Base-by-base conservation (phyloP, 192 early-diverging fungal species). In the Phycomyces nitens region DNA sequence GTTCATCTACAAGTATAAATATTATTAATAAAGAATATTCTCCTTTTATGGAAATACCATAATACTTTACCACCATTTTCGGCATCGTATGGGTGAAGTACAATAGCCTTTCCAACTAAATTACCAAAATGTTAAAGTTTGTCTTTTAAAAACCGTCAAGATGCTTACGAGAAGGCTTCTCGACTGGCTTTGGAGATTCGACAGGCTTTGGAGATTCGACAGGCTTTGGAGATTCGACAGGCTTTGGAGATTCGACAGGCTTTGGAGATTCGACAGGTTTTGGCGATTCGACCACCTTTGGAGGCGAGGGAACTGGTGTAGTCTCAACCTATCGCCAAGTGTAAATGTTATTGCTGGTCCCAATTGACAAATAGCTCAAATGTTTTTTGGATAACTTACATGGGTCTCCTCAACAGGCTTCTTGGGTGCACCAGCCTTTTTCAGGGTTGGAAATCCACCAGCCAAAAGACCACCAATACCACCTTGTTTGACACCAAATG, bases 401-500 rank as follows among this genome's bases (percentile, higher is more conserved):
- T 27, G 20, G 29, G 1, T 41, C 53, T 41, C 21, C 52, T 11
- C 12, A 5, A 15, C n/a, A 41, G 38, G 21, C n/a, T 29, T 11
- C 41, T 63, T 63, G 40, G 40, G 12, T 7, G 16, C 57, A 22
- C 57, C 69, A 3, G 78, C 79, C 69, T 88, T 90, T 70, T 88
- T 85, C 63, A 89, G 68, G 41, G 80, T 71, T 7, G 90, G 85
- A 56, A 90, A 67, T 23, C 85, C 88, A 39, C 88, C 88, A 41
- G 88, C 84, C 56, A 92, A 85, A 34, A 92, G 69, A 40, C 84
- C 82, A 41, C 90, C 90, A 60, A 92, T 75, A 22, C 90, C 90
- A 63, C 88, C 90, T 70, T 89, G 83, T 63, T 89, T 87, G 9
- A 92, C 88, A 64, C 90, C 90, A 57, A 87, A 90, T 0, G 86